phyloP scores from a whole-genome alignment of 2,329 filamentous ascomycete genomes.

The Coleophoma cylindrospora region DNA sequence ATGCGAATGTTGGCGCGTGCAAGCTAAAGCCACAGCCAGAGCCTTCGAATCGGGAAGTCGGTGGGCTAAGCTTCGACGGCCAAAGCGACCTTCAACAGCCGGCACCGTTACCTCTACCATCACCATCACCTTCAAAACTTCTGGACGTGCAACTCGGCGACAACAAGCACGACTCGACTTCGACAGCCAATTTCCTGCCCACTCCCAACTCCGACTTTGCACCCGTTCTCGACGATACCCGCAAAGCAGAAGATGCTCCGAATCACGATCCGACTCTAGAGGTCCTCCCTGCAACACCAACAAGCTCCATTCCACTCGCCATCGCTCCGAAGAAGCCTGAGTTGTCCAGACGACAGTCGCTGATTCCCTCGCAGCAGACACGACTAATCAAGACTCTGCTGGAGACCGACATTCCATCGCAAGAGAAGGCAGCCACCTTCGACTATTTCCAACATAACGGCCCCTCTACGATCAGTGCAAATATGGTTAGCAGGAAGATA shows the following conservation, averaged over 20 bases:
- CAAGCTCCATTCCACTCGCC: not conserved
- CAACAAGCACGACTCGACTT: slow-evolving; percentile 20
- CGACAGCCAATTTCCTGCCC: slow-evolving; percentile 19
- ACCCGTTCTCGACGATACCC: slow-evolving; percentile 15
- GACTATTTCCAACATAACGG: slow-evolving; percentile 27
- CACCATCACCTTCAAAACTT: slow-evolving; percentile 8
- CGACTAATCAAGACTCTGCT: slow-evolving; percentile 48
- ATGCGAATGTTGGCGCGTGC: no score
- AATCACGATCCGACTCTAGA: not conserved
- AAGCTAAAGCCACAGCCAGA: not conserved
- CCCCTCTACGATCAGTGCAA: slow-evolving; percentile 22
- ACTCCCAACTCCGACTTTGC: slow-evolving; percentile 23
- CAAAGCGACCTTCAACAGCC: slow-evolving; percentile 6
- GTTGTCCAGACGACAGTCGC: slow-evolving; percentile 32
- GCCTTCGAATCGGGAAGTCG: slow-evolving; percentile 1
- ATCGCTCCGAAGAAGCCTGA: slow-evolving; percentile 9
- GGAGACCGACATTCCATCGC: slow-evolving; percentile 30
- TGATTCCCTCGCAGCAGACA: slow-evolving; percentile 39
- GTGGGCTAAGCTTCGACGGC: slow-evolving; percentile 1
- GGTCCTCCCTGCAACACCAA: not conserved
- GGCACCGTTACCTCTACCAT: not conserved
- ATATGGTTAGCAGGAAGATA: slow-evolving; percentile 71
- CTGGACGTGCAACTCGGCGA: slow-evolving; percentile 6
- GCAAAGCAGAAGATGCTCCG: slow-evolving; percentile 7
- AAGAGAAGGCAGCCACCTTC: slow-evolving; percentile 24